Evolutionary conservation across 192 early-diverging fungal species (phyloP).

Genomic region (Backusella westeae): DNA sequence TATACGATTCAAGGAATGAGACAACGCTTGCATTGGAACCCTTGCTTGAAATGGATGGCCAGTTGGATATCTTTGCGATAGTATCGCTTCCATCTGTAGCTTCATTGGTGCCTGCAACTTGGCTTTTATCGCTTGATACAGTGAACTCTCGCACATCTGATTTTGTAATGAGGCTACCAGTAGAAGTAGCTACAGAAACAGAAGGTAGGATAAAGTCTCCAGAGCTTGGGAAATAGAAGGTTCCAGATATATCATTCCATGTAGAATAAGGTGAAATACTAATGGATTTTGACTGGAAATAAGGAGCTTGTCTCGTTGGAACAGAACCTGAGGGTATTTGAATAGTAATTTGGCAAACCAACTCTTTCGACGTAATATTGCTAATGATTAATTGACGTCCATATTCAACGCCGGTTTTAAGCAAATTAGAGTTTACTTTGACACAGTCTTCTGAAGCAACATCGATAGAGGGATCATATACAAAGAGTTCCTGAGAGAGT

Average conservation of each 20-base stretch:
- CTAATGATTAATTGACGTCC: constrained; percentile 29
- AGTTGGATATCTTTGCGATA: background rate
- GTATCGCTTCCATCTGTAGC: background rate
- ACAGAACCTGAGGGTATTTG: constrained; percentile 46
- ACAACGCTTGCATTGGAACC: constrained; percentile 17
- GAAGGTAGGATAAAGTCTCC: constrained; percentile 40
- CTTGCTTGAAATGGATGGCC: constrained; percentile 18
- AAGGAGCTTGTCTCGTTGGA: constrained; percentile 17
- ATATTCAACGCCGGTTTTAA: constrained; percentile 22
- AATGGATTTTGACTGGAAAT: constrained; percentile 24
- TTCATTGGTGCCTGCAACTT: constrained; percentile 12
- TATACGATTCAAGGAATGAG: constrained; percentile 8
- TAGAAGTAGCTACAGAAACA: constrained; percentile 27
- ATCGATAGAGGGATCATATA: background rate
- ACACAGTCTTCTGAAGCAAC: constrained; percentile 12
- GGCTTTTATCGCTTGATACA: background rate
- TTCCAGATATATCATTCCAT: constrained; percentile 22
- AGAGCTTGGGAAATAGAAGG: constrained; percentile 50
- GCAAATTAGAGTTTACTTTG: background rate
- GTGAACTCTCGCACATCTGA: background rate
- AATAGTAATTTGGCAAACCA: constrained; percentile 36
- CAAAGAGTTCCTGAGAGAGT: constrained; percentile 13
- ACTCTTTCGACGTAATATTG: constrained; percentile 38
- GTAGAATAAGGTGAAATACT: constrained; percentile 29
- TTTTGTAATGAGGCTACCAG: background rate